Conservation (phyloP, 192 early-diverging fungal genomes). For the Lobulomyces angularis region DNA sequence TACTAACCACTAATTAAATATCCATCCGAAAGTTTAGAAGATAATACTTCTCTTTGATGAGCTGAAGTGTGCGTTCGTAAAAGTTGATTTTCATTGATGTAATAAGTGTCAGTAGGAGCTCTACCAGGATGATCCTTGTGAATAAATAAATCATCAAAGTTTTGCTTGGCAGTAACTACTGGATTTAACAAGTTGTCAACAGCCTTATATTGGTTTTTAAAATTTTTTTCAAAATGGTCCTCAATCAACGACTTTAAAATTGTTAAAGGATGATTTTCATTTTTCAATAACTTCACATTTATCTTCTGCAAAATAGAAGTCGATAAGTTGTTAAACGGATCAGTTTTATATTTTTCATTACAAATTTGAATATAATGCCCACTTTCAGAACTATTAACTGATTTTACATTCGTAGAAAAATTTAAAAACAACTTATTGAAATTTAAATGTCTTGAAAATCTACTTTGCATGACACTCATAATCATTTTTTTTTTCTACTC, state of each 20-base stretch:
- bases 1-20: too few species aligned
- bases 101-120: slow-evolving; percentile 80
- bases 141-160: slow-evolving; percentile 89
- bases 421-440: too few species aligned
- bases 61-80: slow-evolving; percentile 90
- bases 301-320: too few species aligned
- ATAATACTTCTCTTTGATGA: slow-evolving; percentile 74
- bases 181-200: slow-evolving; percentile 52
- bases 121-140: slow-evolving; percentile 70
- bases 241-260: slow-evolving; percentile 76
- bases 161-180: slow-evolving; percentile 67
- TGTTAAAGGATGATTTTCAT: slow-evolving; percentile 74
- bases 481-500: too few species aligned
- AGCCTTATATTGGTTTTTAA: slow-evolving; percentile 33
- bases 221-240: slow-evolving; percentile 46
- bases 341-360: too few species aligned
- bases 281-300: too few species aligned
- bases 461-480: too few species aligned
- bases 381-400: too few species aligned
- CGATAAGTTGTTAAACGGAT: too few species aligned
- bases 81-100: slow-evolving; percentile 64
- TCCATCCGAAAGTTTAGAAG: slow-evolving; percentile 23
- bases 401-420: too few species aligned
- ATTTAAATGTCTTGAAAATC: too few species aligned
- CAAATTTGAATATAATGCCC: too few species aligned